phyloP scores from a whole-genome alignment of 495 filamentous ascomycete species.

The Lasiosphaeria ovina region DNA sequence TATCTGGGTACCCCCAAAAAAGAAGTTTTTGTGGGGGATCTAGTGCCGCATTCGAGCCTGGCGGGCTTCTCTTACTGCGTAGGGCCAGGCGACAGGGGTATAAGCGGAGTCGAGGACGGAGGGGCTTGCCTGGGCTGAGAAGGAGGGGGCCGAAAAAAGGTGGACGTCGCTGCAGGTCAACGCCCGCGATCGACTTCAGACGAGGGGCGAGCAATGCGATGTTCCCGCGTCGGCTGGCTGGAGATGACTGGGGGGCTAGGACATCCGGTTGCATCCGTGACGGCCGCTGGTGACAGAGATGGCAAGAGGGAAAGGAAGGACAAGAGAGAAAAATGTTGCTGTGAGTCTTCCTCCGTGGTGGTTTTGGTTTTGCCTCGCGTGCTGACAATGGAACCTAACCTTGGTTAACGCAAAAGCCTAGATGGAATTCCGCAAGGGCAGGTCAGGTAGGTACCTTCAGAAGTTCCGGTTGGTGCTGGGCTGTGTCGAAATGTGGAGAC shows the following conservation, averaged over 20 bases:
- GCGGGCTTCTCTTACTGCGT: constrained; percentile 17
- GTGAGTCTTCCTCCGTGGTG: no score
- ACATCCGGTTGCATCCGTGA: not conserved
- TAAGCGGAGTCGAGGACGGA: not conserved
- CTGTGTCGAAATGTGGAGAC: no score
- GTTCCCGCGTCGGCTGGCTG: not conserved
- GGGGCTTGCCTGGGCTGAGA: not conserved
- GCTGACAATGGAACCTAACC: no score
- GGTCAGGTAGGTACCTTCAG: no score
- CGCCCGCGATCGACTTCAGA: constrained; percentile 23
- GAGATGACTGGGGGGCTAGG: not conserved
- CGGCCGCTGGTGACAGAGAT: no score
- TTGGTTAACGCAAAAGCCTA: no score
- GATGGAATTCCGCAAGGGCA: no score
- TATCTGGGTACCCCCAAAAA: constrained; percentile 18
- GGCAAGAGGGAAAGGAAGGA: no score
- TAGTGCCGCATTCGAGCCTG: constrained; percentile 13
- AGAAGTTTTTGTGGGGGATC: constrained; percentile 26
- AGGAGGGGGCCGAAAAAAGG: constrained; percentile 8
- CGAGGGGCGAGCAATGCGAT: constrained; percentile 5
- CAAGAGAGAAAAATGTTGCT: no score
- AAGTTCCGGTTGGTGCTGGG: no score
- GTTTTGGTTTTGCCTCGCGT: no score
- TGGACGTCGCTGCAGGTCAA: constrained; percentile 18
- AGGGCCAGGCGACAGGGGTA: constrained; percentile 10